These are phyloP conservation scores for Colletotrichum melonis DNA, from an alignment of 2,329 filamentous ascomycete species.

Conservation along the genomic window DNA sequence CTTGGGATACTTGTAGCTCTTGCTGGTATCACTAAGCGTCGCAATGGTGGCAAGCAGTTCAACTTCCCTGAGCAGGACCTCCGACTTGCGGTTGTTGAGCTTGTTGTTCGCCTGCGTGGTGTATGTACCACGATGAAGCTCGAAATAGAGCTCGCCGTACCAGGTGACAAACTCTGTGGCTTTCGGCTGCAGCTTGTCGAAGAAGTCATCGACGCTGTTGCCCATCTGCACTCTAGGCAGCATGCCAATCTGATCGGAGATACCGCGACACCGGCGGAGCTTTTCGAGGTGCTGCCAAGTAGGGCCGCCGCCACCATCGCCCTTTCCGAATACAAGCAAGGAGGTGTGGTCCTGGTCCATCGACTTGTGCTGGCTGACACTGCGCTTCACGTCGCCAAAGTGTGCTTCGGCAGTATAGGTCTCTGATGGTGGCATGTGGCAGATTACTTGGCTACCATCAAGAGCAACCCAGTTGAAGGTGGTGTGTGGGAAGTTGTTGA, in stretches of 20 bases:
- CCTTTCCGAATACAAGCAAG: constrained; percentile 94
- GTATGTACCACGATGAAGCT: constrained; percentile 96
- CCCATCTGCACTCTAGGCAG: constrained; percentile 92
- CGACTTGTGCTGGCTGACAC: constrained; percentile 92
- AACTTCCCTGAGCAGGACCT: constrained; percentile 86
- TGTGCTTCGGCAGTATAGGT: constrained; percentile 96
- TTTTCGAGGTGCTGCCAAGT: constrained; percentile 96
- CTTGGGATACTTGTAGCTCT: constrained; percentile 89
- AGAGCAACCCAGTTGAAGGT: constrained; percentile 99
- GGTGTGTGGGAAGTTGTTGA: constrained; percentile 98
- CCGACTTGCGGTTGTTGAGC: constrained; percentile 87
- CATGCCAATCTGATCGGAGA: constrained; percentile 86
- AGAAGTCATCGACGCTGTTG: constrained; percentile 93
- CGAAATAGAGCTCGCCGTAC: constrained; percentile 98
- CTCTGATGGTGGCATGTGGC: constrained; percentile 96
- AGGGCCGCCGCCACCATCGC: constrained; percentile 94
- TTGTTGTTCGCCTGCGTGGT: constrained; percentile 99
- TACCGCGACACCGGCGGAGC: constrained; percentile 88
- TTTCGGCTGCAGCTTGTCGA: constrained; percentile 85
- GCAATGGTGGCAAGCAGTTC: constrained; percentile 90
- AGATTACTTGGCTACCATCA: constrained; percentile 95
- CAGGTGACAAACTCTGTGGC: constrained; percentile 86
- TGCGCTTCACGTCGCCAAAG: constrained; percentile 93
- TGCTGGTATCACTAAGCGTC: constrained; percentile 72
- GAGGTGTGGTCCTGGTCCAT: constrained; percentile 93